These are phyloP conservation scores for Sicyos edulis DNA, from an alignment of 306 rosid genomes.

Conservation along the genomic window DNA sequence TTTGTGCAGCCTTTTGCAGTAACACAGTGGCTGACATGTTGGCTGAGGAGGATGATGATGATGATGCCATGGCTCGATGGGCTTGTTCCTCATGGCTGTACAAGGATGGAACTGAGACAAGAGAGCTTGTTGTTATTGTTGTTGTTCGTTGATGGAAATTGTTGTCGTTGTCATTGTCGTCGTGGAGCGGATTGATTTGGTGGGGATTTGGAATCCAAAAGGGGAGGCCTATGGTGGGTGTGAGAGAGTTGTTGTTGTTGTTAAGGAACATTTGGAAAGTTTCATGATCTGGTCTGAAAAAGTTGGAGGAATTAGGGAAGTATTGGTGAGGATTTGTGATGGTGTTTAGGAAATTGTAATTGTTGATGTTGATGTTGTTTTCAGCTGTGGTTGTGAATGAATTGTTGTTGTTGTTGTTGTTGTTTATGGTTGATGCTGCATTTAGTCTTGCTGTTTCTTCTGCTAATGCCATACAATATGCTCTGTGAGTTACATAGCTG, in stretches of 20 bases:
- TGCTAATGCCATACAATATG: slow-evolving; percentile 83
- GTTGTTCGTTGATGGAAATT: background rate
- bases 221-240: slow-evolving; percentile 33
- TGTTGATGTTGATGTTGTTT: background rate
- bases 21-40: background rate
- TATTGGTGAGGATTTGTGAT: slow-evolving; percentile 31
- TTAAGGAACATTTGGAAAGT: background rate
- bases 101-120: slow-evolving; percentile 8
- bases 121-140: background rate
- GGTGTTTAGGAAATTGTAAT: slow-evolving; percentile 1
- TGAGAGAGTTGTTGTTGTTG: background rate
- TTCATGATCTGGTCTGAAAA: slow-evolving; percentile 45
- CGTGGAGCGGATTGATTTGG: background rate
- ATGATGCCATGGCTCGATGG: background rate
- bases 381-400: slow-evolving; percentile 35
- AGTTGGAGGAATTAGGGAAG: slow-evolving; percentile 33
- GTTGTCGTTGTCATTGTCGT: background rate
- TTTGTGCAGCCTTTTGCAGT: slow-evolving; percentile 12
- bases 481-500: slow-evolving; percentile 88
- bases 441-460: slow-evolving; percentile 87
- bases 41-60: background rate
- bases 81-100: slow-evolving; percentile 7
- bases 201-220: slow-evolving; percentile 22
- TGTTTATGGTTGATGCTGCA: slow-evolving; percentile 37
- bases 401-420: background rate